A percentile compares a stretch with the other conserved stretches of the same genome.
phyloP scores from a whole-genome alignment of 2,329 filamentous ascomycete species.

The Penicillium sp. region DNA sequence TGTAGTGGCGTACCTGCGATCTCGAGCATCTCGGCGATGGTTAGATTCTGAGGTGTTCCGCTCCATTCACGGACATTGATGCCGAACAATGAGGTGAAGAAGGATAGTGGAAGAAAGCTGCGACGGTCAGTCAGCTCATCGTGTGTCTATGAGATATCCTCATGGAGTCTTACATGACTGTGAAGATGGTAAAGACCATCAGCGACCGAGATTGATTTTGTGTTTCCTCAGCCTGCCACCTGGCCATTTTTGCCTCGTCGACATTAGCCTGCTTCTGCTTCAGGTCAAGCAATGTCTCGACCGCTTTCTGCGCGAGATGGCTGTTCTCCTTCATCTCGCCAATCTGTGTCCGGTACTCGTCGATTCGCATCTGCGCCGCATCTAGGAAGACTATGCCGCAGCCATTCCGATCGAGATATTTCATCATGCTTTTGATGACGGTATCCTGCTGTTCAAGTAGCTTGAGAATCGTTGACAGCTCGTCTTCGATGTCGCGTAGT shows the following conservation, averaged over 20 bases:
- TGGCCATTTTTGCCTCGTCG: slow-evolving; percentile 65
- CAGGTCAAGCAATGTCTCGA: slow-evolving; percentile 68
- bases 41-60: slow-evolving; percentile 47
- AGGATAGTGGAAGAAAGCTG: slow-evolving; percentile 63
- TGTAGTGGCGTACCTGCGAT: slow-evolving; percentile 32
- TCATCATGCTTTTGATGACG: slow-evolving; percentile 49
- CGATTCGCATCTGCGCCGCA: slow-evolving; percentile 57
- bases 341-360: slow-evolving; percentile 59
- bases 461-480: slow-evolving; percentile 60
- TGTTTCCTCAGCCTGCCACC: slow-evolving; percentile 65
- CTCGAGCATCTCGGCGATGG: slow-evolving; percentile 30
- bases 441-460: slow-evolving; percentile 62
- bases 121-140: not conserved
- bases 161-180: slow-evolving; percentile 54
- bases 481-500: slow-evolving; percentile 66
- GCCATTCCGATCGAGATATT: slow-evolving; percentile 39
- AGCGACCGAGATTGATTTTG: slow-evolving; percentile 65
- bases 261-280: slow-evolving; percentile 69
- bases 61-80: slow-evolving; percentile 68
- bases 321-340: slow-evolving; percentile 64
- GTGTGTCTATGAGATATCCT: too few relatives aligned
- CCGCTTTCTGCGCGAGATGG: slow-evolving; percentile 62
- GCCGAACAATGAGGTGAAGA: slow-evolving; percentile 68
- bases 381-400: slow-evolving; percentile 56
- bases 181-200: slow-evolving; percentile 63